Conservation (phyloP, 2,329 filamentous ascomycete species). For the Fusarium concolor region DNA sequence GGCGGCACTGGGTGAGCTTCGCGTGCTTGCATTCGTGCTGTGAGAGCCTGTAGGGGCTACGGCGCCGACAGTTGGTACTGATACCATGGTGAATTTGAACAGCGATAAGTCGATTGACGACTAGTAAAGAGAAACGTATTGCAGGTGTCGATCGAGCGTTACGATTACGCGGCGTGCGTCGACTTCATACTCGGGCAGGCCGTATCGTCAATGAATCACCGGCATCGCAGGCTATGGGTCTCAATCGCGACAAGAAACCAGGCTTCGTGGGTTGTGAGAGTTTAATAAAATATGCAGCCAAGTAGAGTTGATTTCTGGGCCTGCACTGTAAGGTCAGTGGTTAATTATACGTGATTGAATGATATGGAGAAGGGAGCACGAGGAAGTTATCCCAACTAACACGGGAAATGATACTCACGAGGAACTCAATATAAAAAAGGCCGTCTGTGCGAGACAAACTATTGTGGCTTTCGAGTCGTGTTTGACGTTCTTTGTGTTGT, state of each 20-base stretch:
- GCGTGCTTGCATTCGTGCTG: slow-evolving; percentile 62
- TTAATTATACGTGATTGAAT: slow-evolving; percentile 22
- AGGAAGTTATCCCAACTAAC: slow-evolving; percentile 43
- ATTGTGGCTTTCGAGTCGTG: slow-evolving; percentile 3
- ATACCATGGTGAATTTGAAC: slow-evolving; percentile 52
- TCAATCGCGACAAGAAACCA: slow-evolving; percentile 33
- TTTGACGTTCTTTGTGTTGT: slow-evolving; percentile 28
- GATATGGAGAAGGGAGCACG: slow-evolving; percentile 30
- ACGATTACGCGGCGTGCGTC: slow-evolving; percentile 37
- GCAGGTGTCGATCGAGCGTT: slow-evolving; percentile 34
- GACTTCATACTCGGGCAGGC: slow-evolving; percentile 43
- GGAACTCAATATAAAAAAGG: slow-evolving; percentile 18
- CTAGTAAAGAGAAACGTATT: slow-evolving; percentile 22
- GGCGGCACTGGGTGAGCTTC: slow-evolving; percentile 63
- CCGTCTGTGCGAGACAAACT: slow-evolving; percentile 7
- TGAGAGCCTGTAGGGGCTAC: slow-evolving; percentile 52
- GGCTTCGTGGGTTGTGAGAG: background rate
- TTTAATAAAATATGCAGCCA: background rate
- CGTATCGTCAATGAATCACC: slow-evolving; percentile 42
- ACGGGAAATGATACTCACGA: slow-evolving; percentile 37
- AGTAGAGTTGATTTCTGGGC: slow-evolving; percentile 3
- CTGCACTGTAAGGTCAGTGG: slow-evolving; percentile 30
- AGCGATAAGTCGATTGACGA: slow-evolving; percentile 10
- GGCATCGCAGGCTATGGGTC: slow-evolving; percentile 43
- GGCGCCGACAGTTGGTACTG: slow-evolving; percentile 54